phyloP scores from a whole-genome alignment of 1,284 basidiomycete genomes.

The Rhodotorula sp. region DNA sequence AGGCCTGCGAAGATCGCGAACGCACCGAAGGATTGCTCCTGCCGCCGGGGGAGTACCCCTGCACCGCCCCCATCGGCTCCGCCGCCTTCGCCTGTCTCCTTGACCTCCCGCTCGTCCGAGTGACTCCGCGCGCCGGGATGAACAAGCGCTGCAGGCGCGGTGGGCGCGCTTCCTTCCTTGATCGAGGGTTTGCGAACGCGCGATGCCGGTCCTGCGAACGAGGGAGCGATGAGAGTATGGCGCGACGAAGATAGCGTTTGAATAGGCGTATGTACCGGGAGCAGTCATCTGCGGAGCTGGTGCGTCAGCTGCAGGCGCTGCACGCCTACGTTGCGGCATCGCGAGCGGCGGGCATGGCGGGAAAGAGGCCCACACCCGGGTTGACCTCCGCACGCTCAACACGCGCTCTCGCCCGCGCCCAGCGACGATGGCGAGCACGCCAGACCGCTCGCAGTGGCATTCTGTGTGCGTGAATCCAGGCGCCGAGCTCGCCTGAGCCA shows the following conservation, averaged over 20 bases:
- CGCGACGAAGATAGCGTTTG: not conserved
- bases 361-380: not conserved
- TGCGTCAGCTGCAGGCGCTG: no score
- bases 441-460: conserved; percentile 39
- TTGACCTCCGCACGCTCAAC: not conserved
- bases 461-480: conserved; percentile 17
- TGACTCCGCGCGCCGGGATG: no score
- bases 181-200: not conserved
- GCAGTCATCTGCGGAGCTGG: accelerated
- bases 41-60: no score
- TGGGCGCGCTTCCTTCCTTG: not conserved
- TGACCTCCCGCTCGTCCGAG: no score
- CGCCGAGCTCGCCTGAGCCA: not conserved
- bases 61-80: no score
- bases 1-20: no score
- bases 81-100: no score
- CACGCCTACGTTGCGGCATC: not conserved
- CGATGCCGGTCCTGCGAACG: not conserved
- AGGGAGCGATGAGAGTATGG: not conserved
- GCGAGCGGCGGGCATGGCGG: not conserved
- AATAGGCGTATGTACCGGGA: not conserved
- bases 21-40: no score
- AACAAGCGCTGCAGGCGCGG: no score
- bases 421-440: not conserved
- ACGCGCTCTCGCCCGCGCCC: no score